A percentile compares a stretch with the other conserved stretches of the same genome.
Conservation (phyloP, 805 yeast genomes). For the Spathaspora girioi region DNA sequence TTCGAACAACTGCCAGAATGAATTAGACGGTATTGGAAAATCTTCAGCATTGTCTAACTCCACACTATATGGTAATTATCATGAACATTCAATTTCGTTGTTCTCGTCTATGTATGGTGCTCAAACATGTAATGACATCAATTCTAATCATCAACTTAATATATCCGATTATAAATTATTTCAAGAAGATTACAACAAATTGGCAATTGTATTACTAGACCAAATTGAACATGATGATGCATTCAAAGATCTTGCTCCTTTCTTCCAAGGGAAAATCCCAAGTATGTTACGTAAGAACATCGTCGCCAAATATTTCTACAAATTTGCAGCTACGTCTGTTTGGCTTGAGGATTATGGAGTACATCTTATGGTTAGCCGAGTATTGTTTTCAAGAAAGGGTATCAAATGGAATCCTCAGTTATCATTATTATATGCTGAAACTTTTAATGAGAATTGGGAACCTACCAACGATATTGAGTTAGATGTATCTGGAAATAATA, state of each 20-base stretch:
- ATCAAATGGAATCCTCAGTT: slow-evolving; percentile 21
- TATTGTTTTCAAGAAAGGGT: slow-evolving; percentile 20
- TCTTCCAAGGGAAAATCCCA: slow-evolving; percentile 6
- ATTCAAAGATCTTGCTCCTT: slow-evolving; percentile 1
- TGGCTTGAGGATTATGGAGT: slow-evolving; percentile 29
- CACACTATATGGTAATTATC: too few species aligned
- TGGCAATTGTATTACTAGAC: too few species aligned
- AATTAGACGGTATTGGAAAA: too few species aligned
- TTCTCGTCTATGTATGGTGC: slow-evolving; percentile 11
- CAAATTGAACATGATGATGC: slow-evolving; percentile 5
- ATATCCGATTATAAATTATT: too few species aligned
- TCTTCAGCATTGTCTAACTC: too few species aligned
- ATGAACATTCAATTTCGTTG: too few species aligned
- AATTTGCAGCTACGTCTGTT: slow-evolving; percentile 30
- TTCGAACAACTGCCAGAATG: too few species aligned
- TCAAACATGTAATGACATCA: too few species aligned
- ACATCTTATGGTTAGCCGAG: slow-evolving; percentile 28
- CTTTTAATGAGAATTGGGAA: slow-evolving; percentile 20
- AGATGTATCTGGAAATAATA: slow-evolving; percentile 15
- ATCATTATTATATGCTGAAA: slow-evolving; percentile 20
- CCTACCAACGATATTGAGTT: slow-evolving; percentile 18
- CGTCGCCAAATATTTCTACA: slow-evolving; percentile 22
- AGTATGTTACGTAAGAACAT: slow-evolving; percentile 7
- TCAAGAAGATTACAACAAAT: too few species aligned
- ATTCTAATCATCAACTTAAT: too few species aligned